Percentiles rank a stretch among this genome's conserved stretches.
These are phyloP conservation scores for Chytriomyces hyalinus DNA, from an alignment of 192 early-diverging fungal genomes.

Conservation along the genomic window DNA sequence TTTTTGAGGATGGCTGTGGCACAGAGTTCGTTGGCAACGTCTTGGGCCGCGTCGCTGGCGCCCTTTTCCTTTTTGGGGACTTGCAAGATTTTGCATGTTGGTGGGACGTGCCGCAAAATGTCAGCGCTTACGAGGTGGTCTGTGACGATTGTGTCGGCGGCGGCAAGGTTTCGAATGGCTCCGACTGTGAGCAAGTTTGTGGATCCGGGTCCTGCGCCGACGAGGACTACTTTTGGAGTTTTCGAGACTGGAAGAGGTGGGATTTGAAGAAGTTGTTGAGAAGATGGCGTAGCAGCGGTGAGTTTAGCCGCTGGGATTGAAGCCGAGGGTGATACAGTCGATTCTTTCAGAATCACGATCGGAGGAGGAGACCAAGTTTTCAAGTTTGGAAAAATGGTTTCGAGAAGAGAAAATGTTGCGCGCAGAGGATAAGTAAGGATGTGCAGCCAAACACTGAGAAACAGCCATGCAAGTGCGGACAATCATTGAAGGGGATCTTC, in stretches of 20 bases:
- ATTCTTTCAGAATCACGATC: neutral
- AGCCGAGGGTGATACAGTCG: neutral
- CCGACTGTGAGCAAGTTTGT: slow-evolving; percentile 74
- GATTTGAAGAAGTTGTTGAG: neutral
- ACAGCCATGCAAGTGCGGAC: neutral
- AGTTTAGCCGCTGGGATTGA: slow-evolving; percentile 12
- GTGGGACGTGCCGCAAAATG: slow-evolving; percentile 66
- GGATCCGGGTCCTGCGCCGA: slow-evolving; percentile 88
- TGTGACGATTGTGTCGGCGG: slow-evolving; percentile 84
- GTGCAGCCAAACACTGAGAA: neutral
- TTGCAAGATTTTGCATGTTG: slow-evolving; percentile 57
- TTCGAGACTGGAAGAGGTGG: slow-evolving; percentile 17
- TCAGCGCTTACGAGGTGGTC: slow-evolving; percentile 58
- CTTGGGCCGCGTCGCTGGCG: slow-evolving; percentile 73
- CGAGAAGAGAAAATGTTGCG: slow-evolving; percentile 8
- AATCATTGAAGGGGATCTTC: neutral
- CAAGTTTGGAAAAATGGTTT: neutral
- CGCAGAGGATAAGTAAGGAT: slow-evolving; percentile 22
- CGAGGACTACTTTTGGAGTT: slow-evolving; percentile 50
- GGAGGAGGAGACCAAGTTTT: neutral
- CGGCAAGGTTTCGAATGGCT: slow-evolving; percentile 48
- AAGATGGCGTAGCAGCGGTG: slow-evolving; percentile 4
- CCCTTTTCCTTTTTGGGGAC: slow-evolving; percentile 73
- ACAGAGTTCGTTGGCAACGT: slow-evolving; percentile 74
- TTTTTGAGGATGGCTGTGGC: slow-evolving; percentile 63